phyloP scores from a whole-genome alignment of 371 early-diverging fungal species.

The Vairimorpha necatrix region DNA sequence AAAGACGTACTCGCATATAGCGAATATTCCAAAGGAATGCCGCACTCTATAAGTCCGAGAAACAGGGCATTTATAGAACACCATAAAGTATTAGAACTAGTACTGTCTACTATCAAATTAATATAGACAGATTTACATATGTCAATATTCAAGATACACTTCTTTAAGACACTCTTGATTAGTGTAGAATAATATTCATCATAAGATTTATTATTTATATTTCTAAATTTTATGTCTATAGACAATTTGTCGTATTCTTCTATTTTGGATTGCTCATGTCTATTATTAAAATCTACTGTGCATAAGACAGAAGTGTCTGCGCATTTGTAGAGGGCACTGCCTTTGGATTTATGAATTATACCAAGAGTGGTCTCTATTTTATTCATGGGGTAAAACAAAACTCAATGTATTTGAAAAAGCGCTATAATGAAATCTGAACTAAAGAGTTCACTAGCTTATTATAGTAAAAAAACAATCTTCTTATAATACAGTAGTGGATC shows the following conservation, averaged over 20 bases:
- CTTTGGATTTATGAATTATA: background rate
- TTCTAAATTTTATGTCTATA: constrained; percentile 29
- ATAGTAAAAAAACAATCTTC: no score
- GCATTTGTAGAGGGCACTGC: background rate
- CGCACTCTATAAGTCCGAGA: constrained; percentile 33
- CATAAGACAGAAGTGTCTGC: background rate
- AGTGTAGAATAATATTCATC: constrained; percentile 30
- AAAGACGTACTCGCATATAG: constrained; percentile 35
- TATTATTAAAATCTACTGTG: constrained; percentile 1
- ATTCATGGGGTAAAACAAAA: background rate
- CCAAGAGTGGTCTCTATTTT: background rate
- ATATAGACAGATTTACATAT: constrained; percentile 19
- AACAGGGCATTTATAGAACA: constrained; percentile 48
- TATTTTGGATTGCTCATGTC: background rate
- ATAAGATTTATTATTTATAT: constrained; percentile 16
- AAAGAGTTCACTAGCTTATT: no score
- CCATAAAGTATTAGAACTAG: constrained; percentile 22
- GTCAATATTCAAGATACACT: constrained; percentile 24
- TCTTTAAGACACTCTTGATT: constrained; percentile 22
- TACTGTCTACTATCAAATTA: constrained; percentile 3
- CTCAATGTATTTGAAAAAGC: background rate
- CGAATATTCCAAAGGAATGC: constrained; percentile 42
- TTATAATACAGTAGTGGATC: no score
- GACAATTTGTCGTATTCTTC: background rate
- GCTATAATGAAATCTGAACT: background rate